Percentiles rank a stretch among this genome's conserved stretches.
Evolutionary conservation across 2,329 filamentous ascomycete species (phyloP).

Genomic region (Biscogniauxia sp.): DNA sequence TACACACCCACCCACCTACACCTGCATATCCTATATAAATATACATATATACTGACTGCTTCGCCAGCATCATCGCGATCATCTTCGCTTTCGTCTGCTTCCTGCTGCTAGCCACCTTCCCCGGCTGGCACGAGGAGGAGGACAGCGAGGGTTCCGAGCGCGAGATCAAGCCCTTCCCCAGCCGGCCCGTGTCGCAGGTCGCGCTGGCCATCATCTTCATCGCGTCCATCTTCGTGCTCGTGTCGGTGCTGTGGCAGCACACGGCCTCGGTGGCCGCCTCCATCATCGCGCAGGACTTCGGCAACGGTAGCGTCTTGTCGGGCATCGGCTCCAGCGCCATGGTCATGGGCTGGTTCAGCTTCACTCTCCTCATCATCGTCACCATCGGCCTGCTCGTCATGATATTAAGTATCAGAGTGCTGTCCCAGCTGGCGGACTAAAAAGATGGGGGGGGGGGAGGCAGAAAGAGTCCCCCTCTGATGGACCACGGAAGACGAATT

Average conservation of each 20-base stretch:
- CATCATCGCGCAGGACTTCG: constrained; percentile 65
- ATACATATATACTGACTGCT: constrained; percentile 9
- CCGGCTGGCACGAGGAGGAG: constrained; percentile 92
- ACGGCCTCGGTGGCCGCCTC: constrained; percentile 94
- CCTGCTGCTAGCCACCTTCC: constrained; percentile 91
- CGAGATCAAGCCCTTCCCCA: constrained; percentile 92
- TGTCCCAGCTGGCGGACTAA: constrained; percentile 58
- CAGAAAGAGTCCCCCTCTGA: not conserved
- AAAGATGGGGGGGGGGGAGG: not conserved
- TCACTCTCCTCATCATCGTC: constrained; percentile 88
- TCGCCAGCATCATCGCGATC: constrained; percentile 83
- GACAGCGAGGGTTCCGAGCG: constrained; percentile 78
- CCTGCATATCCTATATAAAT: too few relatives aligned
- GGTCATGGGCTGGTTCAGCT: constrained; percentile 97
- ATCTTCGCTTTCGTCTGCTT: constrained; percentile 97
- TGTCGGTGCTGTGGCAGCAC: constrained; percentile 84
- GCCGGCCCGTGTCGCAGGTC: constrained; percentile 85
- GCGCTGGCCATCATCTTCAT: constrained; percentile 90
- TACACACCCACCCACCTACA: too few relatives aligned
- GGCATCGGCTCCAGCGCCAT: constrained; percentile 70
- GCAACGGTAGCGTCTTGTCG: constrained; percentile 35
- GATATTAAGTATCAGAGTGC: constrained; percentile 87
- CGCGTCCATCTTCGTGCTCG: constrained; percentile 67
- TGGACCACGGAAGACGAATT: too few relatives aligned
- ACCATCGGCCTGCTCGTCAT: constrained; percentile 94